Conservation (phyloP, 331 rosid species). For the Cucumis variabilis region DNA sequence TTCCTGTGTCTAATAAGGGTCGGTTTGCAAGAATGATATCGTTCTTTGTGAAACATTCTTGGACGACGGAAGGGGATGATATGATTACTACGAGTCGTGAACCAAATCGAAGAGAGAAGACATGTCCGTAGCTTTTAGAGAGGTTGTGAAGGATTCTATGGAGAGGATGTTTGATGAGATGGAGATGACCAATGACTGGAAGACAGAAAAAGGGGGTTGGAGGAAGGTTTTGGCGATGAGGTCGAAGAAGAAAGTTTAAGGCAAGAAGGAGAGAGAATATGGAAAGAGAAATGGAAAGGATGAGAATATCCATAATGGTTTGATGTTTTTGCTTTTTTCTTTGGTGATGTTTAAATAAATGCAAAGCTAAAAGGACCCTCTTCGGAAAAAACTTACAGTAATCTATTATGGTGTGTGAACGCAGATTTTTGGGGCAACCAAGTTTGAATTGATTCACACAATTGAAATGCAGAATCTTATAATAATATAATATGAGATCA, state of each 20-base stretch:
- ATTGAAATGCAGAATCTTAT: too few species aligned
- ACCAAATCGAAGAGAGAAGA: constrained; percentile 8
- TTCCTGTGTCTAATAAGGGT: neutral
- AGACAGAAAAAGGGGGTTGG: constrained; percentile 36
- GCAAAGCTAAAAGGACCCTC: neutral
- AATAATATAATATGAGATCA: too few species aligned
- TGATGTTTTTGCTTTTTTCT: neutral
- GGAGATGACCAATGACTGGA: constrained; percentile 44
- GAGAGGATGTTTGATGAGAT: constrained; percentile 33
- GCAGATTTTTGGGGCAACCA: neutral
- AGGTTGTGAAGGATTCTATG: constrained; percentile 38
- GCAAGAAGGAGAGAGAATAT: neutral
- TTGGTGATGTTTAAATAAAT: neutral
- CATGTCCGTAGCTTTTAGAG: neutral
- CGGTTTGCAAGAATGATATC: constrained; percentile 20
- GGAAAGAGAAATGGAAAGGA: neutral
- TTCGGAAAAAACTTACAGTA: too few species aligned
- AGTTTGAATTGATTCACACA: neutral
- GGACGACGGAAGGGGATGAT: constrained; percentile 30
- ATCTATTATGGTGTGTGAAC: neutral
- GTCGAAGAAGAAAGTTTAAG: neutral
- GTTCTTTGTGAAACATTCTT: constrained; percentile 45
- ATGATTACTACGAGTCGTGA: constrained; percentile 30
- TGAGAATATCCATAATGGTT: neutral
- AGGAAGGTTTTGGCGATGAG: constrained; percentile 27